A percentile compares a stretch with the other conserved stretches of the same genome.
These are phyloP conservation scores for Neurospora sp. DNA, from an alignment of 495 filamentous ascomycete species.

Conservation along the genomic window DNA sequence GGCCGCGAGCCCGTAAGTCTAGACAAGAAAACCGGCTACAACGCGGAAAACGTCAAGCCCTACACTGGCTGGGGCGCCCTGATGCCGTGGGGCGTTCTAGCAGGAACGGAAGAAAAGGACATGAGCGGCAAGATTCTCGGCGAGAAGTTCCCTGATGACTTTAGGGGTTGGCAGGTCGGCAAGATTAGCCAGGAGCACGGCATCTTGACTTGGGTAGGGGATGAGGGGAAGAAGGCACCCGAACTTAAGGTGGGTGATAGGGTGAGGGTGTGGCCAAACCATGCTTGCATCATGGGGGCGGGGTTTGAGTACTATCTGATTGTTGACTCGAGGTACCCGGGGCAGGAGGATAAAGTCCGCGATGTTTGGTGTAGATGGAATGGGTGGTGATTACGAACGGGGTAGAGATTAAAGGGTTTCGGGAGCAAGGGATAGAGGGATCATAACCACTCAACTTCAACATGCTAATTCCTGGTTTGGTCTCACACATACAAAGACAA, in stretches of 20 bases:
- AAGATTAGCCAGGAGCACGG: constrained; percentile 59
- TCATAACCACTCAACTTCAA: neutral
- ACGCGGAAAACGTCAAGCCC: constrained; percentile 22
- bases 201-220: constrained; percentile 40
- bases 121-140: neutral
- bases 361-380: constrained; percentile 62
- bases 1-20: constrained; percentile 48
- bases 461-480: neutral
- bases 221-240: constrained; percentile 25
- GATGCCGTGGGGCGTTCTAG: constrained; percentile 41
- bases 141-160: constrained; percentile 25
- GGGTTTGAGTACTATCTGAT: constrained; percentile 67
- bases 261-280: constrained; percentile 72
- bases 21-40: constrained; percentile 39
- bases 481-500: no score
- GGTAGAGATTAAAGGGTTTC: neutral
- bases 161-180: constrained; percentile 50
- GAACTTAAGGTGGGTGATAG: constrained; percentile 49
- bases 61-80: constrained; percentile 70
- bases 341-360: constrained; percentile 45
- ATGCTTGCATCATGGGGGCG: constrained; percentile 70
- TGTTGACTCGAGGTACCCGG: constrained; percentile 51
- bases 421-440: neutral
- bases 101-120: constrained; percentile 11
- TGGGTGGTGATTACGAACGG: constrained; percentile 36